Evolutionary conservation across 495 filamentous ascomycete species (phyloP).

Genomic region (Aspergillus wentii): DNA sequence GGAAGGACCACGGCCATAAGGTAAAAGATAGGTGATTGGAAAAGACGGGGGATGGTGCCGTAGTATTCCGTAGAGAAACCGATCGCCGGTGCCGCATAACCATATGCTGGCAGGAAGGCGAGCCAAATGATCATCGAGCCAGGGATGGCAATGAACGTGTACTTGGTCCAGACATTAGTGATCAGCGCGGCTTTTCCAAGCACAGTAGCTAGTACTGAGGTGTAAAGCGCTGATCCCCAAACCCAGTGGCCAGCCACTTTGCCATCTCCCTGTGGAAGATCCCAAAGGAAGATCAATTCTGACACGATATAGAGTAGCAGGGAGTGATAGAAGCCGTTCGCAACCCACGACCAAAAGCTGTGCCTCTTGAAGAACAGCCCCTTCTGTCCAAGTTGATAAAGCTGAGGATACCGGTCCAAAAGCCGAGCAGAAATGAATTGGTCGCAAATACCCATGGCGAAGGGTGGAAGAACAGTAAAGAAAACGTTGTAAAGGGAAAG

Average conservation of each 20-base stretch:
- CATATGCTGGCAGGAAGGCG: conserved; percentile 83
- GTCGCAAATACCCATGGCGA: conserved; percentile 95
- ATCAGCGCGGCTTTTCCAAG: conserved; percentile 93
- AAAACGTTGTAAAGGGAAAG: conserved; percentile 99
- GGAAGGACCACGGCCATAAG: conserved; percentile 79
- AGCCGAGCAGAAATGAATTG: conserved; percentile 95
- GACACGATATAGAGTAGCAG: conserved; percentile 83
- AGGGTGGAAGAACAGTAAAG: conserved; percentile 90
- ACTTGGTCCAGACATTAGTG: conserved; percentile 98
- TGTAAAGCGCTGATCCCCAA: conserved; percentile 92
- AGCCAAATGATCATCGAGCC: conserved; percentile 92
- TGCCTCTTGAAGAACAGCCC: conserved; percentile 88
- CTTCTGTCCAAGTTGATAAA: conserved; percentile 90
- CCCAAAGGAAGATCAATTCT: conserved; percentile 72
- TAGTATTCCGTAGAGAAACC: conserved; percentile 80
- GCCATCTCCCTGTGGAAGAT: conserved; percentile 71
- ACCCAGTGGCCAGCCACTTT: conserved; percentile 90
- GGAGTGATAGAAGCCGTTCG: conserved; percentile 94
- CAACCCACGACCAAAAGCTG: conserved; percentile 89
- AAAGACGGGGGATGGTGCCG: conserved; percentile 76
- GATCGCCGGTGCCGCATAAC: conserved; percentile 80
- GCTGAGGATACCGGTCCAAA: conserved; percentile 94
- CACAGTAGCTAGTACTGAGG: conserved; percentile 82
- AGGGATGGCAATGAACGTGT: conserved; percentile 91
- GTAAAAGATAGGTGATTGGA: conserved; percentile 83